Percentiles rank a stretch among this genome's conserved stretches.
These are phyloP conservation scores for Hyaloscypha hepaticicola DNA, from an alignment of 495 filamentous ascomycete species.

Conservation along the genomic window DNA sequence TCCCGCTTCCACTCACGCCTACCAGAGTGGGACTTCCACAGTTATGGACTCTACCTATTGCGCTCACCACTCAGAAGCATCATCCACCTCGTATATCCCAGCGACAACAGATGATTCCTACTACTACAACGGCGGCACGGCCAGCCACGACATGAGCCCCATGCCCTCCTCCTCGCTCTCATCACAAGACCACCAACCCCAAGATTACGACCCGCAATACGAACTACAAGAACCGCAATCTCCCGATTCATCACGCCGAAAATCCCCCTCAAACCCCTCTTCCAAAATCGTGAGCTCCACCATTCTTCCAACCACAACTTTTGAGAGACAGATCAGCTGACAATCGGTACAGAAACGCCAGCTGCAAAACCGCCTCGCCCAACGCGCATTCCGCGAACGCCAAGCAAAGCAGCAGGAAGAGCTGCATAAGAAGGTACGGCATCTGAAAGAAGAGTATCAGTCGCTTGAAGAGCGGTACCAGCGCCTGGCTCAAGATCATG, in stretches of 20 bases:
- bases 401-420: neutral
- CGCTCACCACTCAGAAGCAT: neutral
- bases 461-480: neutral
- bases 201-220: neutral
- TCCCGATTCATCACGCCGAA: neutral
- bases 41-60: neutral
- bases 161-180: neutral
- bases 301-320: too few relatives aligned
- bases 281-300: too few relatives aligned
- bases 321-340: too few relatives aligned
- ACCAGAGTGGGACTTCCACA: neutral
- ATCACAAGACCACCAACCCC: neutral
- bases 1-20: neutral
- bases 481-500: neutral
- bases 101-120: neutral
- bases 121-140: neutral
- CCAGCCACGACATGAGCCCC: neutral
- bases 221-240: neutral
- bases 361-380: neutral
- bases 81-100: neutral
- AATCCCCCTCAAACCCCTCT: neutral
- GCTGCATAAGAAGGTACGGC: neutral
- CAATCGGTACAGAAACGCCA: neutral
- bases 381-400: neutral
- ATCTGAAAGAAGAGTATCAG: neutral